Percentiles rank a stretch among this genome's conserved stretches.
These are phyloP conservation scores for Blastocladiella britannica DNA, from an alignment of 192 early-diverging fungal genomes.

Conservation along the genomic window DNA sequence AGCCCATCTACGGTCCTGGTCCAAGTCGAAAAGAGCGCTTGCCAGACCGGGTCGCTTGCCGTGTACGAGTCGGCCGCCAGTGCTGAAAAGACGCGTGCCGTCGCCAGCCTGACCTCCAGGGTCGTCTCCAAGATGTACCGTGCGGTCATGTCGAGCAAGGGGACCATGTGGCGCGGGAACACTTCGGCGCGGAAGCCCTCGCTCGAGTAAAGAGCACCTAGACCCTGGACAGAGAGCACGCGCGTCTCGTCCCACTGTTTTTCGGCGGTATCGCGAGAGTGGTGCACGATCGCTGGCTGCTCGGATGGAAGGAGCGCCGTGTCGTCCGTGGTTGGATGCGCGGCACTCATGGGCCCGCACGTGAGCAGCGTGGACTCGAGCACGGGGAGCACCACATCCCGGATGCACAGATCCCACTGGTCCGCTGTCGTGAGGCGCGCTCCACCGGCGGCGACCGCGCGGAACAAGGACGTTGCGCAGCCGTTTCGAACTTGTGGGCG, in stretches of 20 bases:
- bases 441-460: not conserved
- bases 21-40: not conserved
- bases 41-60: not conserved
- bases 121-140: not conserved
- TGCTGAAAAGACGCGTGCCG: not conserved
- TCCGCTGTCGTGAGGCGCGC: conserved; percentile 4
- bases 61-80: not conserved
- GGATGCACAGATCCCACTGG: not conserved
- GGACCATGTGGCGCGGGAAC: not conserved
- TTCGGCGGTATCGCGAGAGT: conserved; percentile 31
- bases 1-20: not conserved
- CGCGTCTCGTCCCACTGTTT: conserved; percentile 88
- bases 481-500: conserved; percentile 71
- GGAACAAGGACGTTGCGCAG: not conserved
- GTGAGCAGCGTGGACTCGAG: too few species aligned
- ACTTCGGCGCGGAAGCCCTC: not conserved
- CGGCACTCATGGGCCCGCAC: too few species aligned
- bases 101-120: not conserved
- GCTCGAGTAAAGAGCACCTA: not conserved
- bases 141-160: not conserved
- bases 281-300: too few species aligned
- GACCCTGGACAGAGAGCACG: conserved; percentile 30
- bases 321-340: too few species aligned
- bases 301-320: too few species aligned
- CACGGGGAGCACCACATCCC: not conserved